A percentile compares a stretch with the other conserved stretches of the same genome.
These are phyloP conservation scores for Jamesozyma jinghongensis DNA, from an alignment of 805 yeast species.

Conservation along the genomic window DNA sequence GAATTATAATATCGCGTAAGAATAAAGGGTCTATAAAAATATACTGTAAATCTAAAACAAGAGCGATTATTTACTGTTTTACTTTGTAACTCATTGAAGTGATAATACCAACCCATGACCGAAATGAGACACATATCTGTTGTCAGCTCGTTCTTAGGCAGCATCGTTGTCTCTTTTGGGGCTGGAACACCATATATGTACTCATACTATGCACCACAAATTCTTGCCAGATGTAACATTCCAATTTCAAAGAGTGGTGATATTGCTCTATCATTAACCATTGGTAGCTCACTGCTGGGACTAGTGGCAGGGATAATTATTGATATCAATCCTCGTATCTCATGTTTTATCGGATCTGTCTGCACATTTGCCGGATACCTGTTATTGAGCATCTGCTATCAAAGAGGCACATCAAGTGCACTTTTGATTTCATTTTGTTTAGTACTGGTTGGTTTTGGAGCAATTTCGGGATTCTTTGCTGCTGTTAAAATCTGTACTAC, in stretches of 20 bases:
- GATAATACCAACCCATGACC: background rate
- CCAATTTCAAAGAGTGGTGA: slow-evolving; percentile 55
- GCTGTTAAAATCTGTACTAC: slow-evolving; percentile 40
- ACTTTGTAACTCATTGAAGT: too few species aligned
- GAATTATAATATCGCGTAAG: too few species aligned
- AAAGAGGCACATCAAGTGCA: slow-evolving; percentile 33
- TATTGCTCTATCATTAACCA: slow-evolving; percentile 49
- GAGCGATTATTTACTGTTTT: too few species aligned
- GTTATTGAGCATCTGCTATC: slow-evolving; percentile 41
- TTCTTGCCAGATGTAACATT: slow-evolving; percentile 46
- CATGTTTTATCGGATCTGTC: slow-evolving; percentile 47
- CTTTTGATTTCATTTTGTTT: slow-evolving; percentile 40
- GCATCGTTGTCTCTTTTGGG: slow-evolving; percentile 47
- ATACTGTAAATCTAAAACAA: too few species aligned
- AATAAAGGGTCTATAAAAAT: too few species aligned
- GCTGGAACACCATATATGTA: slow-evolving; percentile 70
- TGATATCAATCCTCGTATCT: slow-evolving; percentile 44
- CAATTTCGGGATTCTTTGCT: slow-evolving; percentile 50
- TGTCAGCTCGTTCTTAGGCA: slow-evolving; percentile 19
- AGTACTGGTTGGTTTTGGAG: slow-evolving; percentile 53
- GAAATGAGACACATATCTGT: background rate
- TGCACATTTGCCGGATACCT: slow-evolving; percentile 48
- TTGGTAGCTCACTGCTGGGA: slow-evolving; percentile 65
- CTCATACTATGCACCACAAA: slow-evolving; percentile 69
- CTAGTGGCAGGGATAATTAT: slow-evolving; percentile 61